Evolutionary conservation across 768 basidiomycete species (phyloP), one percentile per base, ranked within the genome.

Genomic region (Suillus americanus): DNA sequence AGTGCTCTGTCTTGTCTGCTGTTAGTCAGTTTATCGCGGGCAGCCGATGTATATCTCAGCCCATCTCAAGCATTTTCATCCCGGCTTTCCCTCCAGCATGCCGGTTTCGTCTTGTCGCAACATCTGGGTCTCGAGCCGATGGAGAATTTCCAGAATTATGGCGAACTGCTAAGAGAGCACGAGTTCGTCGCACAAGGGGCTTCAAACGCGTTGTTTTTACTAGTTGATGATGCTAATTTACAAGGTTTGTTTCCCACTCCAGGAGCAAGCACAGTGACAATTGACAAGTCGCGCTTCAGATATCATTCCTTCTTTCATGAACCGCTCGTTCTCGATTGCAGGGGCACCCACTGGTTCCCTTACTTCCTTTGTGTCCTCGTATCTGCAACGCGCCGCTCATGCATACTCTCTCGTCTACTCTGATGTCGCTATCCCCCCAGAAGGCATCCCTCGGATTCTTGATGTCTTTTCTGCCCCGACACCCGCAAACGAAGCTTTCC

Each of bases 71-170:
- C 73, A 14, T 70, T 80, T 51, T 79, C 75, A 1, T 69, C 82
- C 5, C 75, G 68, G 23, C 75, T 87, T 30, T 81, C 84, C 23
- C 79, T 81, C 33, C 79, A 82, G 48, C 83, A 85, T 59, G 88
- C 88, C 50, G 86, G 82, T 68, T 81, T 85, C 41, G 85, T 81
- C 7, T 78, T 93, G 38, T 84, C 89, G 23, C 85, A 83, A 61
- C 90, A 92, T 73, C 82, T 92, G 13, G 86, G 88, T n/a, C 81
- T 92, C 6, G 91, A 92, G 69, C 76, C 76, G 23, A 87, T 88
- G 67, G 88, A 90, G 70, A 76, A 79, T 30, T 73, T 86, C 35
- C 75, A 68, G 61, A 79, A 79, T 65, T 72, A 77, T 60, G 78
- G 77, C 40, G 66, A 69, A 25, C 12, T 75, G 1, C 66, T 70